Conservation (phyloP, 2,329 filamentous ascomycete species). For the Ramichloridium luteum region DNA sequence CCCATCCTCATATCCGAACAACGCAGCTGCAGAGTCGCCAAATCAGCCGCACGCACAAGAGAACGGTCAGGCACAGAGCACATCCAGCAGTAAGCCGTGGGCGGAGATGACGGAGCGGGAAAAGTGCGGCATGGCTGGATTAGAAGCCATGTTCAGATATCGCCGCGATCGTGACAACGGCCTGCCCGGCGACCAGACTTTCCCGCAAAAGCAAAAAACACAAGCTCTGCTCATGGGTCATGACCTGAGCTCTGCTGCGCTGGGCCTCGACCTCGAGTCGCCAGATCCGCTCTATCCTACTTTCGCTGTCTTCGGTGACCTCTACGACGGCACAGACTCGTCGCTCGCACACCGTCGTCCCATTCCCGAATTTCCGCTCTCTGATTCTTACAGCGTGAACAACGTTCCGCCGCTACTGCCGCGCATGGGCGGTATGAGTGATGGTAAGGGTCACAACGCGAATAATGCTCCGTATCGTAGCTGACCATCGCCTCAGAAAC, state of each 20-base stretch:
- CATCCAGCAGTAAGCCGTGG: slow-evolving; percentile 30
- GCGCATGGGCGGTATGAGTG: slow-evolving; percentile 24
- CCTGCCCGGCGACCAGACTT: slow-evolving; percentile 18
- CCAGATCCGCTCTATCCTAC: slow-evolving; percentile 45
- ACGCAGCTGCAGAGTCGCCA: slow-evolving; percentile 15
- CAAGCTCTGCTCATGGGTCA: slow-evolving; percentile 43
- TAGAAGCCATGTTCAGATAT: slow-evolving; percentile 39
- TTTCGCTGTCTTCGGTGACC: slow-evolving; percentile 51
- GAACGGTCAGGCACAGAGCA: slow-evolving; percentile 14
- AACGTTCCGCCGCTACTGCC: slow-evolving; percentile 50
- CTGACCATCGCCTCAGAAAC: slow-evolving; percentile 42
- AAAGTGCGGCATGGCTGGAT: slow-evolving; percentile 46
- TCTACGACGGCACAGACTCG: slow-evolving; percentile 31
- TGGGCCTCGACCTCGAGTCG: slow-evolving; percentile 50
- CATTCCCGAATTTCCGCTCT: slow-evolving; percentile 51
- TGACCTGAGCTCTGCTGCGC: slow-evolving; percentile 42
- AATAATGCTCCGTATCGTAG: background rate
- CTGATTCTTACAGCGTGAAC: slow-evolving; percentile 51
- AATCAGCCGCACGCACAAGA: slow-evolving; percentile 12
- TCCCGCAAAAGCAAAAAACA: slow-evolving; percentile 18
- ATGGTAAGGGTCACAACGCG: slow-evolving; percentile 16
- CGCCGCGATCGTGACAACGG: slow-evolving; percentile 16
- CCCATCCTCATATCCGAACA: slow-evolving; percentile 2
- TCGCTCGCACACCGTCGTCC: slow-evolving; percentile 35
- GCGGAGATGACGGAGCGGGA: slow-evolving; percentile 49